phyloP scores from a whole-genome alignment of 2,329 filamentous ascomycete genomes.

The Penicillium janthinellum region DNA sequence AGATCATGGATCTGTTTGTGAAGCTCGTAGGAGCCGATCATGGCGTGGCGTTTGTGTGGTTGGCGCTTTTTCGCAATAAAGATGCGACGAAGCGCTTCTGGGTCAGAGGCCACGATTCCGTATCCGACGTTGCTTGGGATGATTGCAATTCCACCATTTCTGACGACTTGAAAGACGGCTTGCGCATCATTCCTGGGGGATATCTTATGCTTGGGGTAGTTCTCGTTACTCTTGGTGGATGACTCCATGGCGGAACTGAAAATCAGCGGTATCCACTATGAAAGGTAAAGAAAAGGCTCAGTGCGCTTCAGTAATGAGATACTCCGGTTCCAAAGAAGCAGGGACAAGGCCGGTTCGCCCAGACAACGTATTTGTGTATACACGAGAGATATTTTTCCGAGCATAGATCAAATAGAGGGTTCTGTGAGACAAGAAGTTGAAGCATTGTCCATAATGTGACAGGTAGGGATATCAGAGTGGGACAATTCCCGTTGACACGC shows the following conservation, averaged over 20 bases:
- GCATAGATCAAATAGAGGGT: background rate
- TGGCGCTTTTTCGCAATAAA: constrained; percentile 25
- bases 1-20: constrained; percentile 29
- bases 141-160: constrained; percentile 30
- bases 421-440: background rate
- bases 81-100: constrained; percentile 24
- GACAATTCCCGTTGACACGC: background rate
- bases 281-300: background rate
- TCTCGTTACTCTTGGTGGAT: background rate
- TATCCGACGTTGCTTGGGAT: constrained; percentile 33
- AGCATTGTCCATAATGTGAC: background rate
- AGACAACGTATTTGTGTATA: too few relatives aligned
- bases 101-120: constrained; percentile 24
- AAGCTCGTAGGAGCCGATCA: constrained; percentile 30
- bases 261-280: background rate
- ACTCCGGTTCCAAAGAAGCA: too few relatives aligned
- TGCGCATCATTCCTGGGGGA: constrained; percentile 19
- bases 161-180: constrained; percentile 25
- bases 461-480: background rate
- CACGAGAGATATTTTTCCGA: background rate
- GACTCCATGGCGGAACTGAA: background rate
- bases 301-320: background rate
- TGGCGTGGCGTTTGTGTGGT: constrained; percentile 31
- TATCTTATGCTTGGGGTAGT: background rate
- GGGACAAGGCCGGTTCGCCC: too few relatives aligned